Base-by-base conservation (phyloP, 495 filamentous ascomycete genomes). In the Aspergillus homomorphus region DNA sequence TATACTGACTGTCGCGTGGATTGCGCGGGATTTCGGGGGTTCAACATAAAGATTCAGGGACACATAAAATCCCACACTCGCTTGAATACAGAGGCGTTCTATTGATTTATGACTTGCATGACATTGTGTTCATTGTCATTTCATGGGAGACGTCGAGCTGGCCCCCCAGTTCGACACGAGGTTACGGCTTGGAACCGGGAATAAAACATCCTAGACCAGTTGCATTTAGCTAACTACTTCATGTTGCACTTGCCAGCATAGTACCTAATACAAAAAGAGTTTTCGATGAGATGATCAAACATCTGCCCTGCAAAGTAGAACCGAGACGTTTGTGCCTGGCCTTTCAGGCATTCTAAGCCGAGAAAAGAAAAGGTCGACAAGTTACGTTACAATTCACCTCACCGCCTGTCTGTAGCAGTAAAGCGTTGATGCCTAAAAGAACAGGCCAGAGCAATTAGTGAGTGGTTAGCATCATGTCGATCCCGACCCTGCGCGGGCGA, bases 101-200 rank as follows among this genome's bases (percentile, higher is more conserved):
- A 63, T 61, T 59, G 51, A 61, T 56, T 68, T 57, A 70, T 56
- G 59, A 66, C 52, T 55, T 64, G 60, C 53, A 69, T 63, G 63
- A 62, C 58, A 26, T 53, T 19, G 38, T 21, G 38, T 62, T 45
- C 16, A 58, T 61, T 57, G 61, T 60, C 56, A 59, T 60, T 59
- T 56, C 50, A 59, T 63, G 51, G 23, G 26, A 51, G 52, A 26
- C 52, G 30, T 63, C 23, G 28, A 45, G 50, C 23, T 16, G 48
- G 8, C 45, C 20, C 43, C 45, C 41, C 26, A 45, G 58, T 42
- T 24, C 46, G 59, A 20, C 23, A 54, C 38, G 56, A 44, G 20
- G 58, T 48, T 26, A n/a, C 18, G 33, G 59, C 54, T 53, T 57
- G 59, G 53, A 56, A 51, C 22, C 49, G 48, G 56, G 43, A 20